Percentiles rank a stretch among this genome's conserved stretches.
Evolutionary conservation across 768 basidiomycete genomes (phyloP).

Genomic region (Chalciporus chontae): DNA sequence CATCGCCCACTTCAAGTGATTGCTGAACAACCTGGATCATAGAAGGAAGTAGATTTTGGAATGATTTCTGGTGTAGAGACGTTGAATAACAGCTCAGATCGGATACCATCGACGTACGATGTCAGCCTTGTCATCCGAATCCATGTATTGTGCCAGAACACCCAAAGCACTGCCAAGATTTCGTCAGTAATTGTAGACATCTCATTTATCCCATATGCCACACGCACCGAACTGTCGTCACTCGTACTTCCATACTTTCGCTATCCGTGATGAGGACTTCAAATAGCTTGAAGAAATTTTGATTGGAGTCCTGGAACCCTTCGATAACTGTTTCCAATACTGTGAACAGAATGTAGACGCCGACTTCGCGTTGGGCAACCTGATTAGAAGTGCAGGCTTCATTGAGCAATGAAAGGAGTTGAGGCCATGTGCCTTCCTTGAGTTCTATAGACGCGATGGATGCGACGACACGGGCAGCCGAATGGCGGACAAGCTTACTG

Average conservation of each 20-base stretch:
- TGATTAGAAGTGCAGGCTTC: constrained; percentile 66
- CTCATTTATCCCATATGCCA: background rate
- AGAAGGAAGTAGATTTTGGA: constrained; percentile 80
- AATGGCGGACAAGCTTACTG: constrained; percentile 89
- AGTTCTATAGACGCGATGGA: constrained; percentile 91
- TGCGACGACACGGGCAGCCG: constrained; percentile 88
- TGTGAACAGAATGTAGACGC: constrained; percentile 84
- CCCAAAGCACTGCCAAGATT: constrained; percentile 64
- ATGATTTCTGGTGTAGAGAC: constrained; percentile 56
- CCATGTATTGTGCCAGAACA: constrained; percentile 90
- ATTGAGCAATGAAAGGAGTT: constrained; percentile 85
- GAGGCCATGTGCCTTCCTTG: constrained; percentile 72
- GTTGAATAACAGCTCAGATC: background rate
- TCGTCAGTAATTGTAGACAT: constrained; percentile 3
- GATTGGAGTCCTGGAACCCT: constrained; percentile 75
- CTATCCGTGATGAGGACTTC: constrained; percentile 69
- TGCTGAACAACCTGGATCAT: constrained; percentile 90
- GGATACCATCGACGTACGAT: constrained; percentile 53
- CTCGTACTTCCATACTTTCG: constrained; percentile 84
- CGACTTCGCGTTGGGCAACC: constrained; percentile 84
- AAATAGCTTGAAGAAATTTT: constrained; percentile 79
- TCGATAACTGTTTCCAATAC: constrained; percentile 91
- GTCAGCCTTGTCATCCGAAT: constrained; percentile 79
- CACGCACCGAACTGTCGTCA: constrained; percentile 78
- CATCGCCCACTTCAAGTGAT: constrained; percentile 74